Evolutionary conservation across 225 moss, liverwort and hornwort genomes (phyloP).

Genomic region (Pleurozium schreberi): DNA sequence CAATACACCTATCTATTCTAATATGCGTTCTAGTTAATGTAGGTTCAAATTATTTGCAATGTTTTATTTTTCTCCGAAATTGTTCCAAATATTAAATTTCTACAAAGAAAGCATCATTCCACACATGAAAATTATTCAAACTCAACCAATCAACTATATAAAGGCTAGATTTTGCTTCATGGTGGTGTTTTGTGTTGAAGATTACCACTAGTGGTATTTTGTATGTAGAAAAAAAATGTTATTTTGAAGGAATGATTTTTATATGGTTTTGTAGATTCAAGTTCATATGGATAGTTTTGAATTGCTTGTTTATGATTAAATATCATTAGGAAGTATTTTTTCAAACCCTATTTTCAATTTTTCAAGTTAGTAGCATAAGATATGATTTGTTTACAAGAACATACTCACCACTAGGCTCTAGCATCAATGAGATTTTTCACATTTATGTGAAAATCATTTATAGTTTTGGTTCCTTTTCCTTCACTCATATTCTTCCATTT

Average conservation of each 20-base stretch:
- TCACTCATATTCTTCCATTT: no score
- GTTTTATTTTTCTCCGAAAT: no score
- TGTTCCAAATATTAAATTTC: no score
- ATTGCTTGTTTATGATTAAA: no score
- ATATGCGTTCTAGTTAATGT: no score
- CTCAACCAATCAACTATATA: rapidly evolving
- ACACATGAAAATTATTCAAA: no score
- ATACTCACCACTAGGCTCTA: neutral
- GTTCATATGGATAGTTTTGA: no score
- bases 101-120: no score
- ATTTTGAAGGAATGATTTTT: neutral
- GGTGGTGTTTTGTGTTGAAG: rapidly evolving
- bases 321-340: neutral
- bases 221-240: no score
- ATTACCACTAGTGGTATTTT: rapidly evolving
- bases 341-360: rapidly evolving
- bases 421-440: neutral
- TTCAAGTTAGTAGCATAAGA: neutral
- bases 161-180: rapidly evolving
- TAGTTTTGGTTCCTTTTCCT: no score
- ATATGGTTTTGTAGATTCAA: neutral
- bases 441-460: neutral
- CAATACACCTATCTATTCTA: no score
- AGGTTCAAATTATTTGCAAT: no score
- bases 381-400: rapidly evolving